Conservation (phyloP, 73 alveolate genomes). For the Symbiodinium natans region DNA sequence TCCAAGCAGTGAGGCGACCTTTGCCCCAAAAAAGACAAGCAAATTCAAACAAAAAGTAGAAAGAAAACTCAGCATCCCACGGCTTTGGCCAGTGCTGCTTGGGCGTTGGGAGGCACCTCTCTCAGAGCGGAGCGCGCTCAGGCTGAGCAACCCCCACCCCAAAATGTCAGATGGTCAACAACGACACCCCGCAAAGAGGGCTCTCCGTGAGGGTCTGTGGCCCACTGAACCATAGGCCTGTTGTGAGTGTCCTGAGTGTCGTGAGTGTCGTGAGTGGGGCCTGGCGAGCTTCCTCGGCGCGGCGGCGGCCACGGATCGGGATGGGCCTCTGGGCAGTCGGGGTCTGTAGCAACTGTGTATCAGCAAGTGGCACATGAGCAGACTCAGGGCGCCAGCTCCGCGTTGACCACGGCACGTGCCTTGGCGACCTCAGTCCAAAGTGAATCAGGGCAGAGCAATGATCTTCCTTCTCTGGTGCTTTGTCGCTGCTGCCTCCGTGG, state of each 20-base stretch:
- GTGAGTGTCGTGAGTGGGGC: too few relatives aligned
- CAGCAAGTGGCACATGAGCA: too few relatives aligned
- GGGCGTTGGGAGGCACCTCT: background rate
- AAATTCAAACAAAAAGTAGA: too few relatives aligned
- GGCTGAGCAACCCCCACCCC: too few relatives aligned
- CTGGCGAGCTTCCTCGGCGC: background rate
- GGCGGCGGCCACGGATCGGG: background rate
- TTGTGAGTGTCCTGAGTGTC: too few relatives aligned
- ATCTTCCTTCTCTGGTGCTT: background rate
- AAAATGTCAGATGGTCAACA: too few relatives aligned
- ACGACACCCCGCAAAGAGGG: too few relatives aligned
- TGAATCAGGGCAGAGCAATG: background rate
- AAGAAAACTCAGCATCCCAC: background rate
- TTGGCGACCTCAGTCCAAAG: background rate
- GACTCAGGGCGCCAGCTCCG: background rate
- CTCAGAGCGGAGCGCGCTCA: too few relatives aligned
- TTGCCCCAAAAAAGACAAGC: background rate
- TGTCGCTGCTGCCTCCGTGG: background rate
- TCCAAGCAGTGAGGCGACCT: constrained; percentile 10
- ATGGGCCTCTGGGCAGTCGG: background rate
- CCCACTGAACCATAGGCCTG: too few relatives aligned
- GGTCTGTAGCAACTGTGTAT: too few relatives aligned
- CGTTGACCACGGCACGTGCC: background rate
- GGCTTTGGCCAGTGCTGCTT: constrained; percentile 13
- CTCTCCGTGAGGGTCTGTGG: too few relatives aligned